Evolutionary conservation across 345 rosid species (phyloP).

Genomic region (Syzygium grande): DNA sequence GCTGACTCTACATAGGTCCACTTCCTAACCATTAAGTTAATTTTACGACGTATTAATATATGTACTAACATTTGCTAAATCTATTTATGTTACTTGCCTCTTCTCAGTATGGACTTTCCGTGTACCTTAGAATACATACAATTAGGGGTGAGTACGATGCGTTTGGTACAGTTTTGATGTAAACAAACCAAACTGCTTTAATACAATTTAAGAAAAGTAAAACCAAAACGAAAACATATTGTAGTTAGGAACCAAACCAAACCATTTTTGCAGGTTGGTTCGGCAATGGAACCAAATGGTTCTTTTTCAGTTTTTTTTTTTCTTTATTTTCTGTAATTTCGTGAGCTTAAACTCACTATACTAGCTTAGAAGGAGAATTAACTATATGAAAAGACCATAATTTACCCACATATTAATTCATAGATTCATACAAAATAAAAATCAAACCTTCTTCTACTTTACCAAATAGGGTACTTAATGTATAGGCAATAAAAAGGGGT

Average conservation of each 20-base stretch:
- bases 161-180: not conserved
- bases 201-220: no score
- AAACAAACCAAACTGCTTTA: not conserved
- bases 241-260: not conserved
- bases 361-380: not conserved
- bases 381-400: not conserved
- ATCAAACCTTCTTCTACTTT: not conserved
- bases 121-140: not conserved
- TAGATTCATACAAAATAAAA: not conserved
- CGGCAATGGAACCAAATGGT: not conserved
- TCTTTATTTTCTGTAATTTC: not conserved
- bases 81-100: not conserved
- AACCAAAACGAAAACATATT: not conserved
- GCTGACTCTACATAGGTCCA: not conserved
- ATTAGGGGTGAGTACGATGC: not conserved
- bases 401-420: not conserved
- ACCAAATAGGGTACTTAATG: not conserved
- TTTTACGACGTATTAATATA: not conserved
- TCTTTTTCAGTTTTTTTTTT: not conserved
- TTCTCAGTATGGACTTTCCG: not conserved
- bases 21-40: not conserved
- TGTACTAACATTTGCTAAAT: not conserved
- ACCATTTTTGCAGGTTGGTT: not conserved
- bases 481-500: not conserved
- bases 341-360: not conserved